Percentiles rank a stretch among this genome's conserved stretches.
Conservation (phyloP, 352 stramenopile genomes). For the Phytophthora rubi region DNA sequence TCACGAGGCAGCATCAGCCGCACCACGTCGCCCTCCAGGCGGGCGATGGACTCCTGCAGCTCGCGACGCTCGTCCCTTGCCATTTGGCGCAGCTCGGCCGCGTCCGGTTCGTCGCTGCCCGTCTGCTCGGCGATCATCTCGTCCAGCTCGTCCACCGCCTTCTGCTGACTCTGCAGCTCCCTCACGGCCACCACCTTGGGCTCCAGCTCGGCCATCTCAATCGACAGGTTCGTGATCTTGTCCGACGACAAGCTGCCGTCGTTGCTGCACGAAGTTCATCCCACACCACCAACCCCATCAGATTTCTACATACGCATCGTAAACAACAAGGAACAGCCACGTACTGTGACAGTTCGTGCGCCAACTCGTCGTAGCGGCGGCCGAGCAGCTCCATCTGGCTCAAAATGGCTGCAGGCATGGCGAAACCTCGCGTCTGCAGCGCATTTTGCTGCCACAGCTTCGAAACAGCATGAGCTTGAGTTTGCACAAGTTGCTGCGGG, state of each 20-base stretch:
- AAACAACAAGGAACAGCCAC: conserved; percentile 3
- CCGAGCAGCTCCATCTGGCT: conserved; percentile 74
- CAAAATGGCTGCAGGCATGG: conserved; percentile 77
- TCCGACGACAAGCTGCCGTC: conserved; percentile 76
- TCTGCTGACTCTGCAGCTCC: conserved; percentile 89
- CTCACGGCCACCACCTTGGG: conserved; percentile 71
- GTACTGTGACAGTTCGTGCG: conserved; percentile 67
- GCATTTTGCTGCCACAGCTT: conserved; percentile 12
- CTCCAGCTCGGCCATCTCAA: conserved; percentile 85
- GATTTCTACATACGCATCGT: not conserved
- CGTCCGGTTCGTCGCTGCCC: conserved; percentile 55
- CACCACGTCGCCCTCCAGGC: conserved; percentile 69
- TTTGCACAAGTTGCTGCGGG: conserved; percentile 2
- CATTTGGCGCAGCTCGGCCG: conserved; percentile 74
- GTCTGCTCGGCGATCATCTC: conserved; percentile 77
- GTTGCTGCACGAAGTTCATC: conserved; percentile 48
- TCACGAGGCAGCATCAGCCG: conserved; percentile 83
- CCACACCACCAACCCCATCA: not conserved
- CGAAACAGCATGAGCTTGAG: not conserved
- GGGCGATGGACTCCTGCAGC: conserved; percentile 53
- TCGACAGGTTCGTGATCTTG: conserved; percentile 81
- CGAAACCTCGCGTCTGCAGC: conserved; percentile 49
- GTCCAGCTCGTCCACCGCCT: conserved; percentile 91
- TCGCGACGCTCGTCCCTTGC: conserved; percentile 77
- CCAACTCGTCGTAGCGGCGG: conserved; percentile 69